These are phyloP conservation scores for Oryza officinalis DNA, from an alignment of 176 grass and related monocot species.

Conservation along the genomic window DNA sequence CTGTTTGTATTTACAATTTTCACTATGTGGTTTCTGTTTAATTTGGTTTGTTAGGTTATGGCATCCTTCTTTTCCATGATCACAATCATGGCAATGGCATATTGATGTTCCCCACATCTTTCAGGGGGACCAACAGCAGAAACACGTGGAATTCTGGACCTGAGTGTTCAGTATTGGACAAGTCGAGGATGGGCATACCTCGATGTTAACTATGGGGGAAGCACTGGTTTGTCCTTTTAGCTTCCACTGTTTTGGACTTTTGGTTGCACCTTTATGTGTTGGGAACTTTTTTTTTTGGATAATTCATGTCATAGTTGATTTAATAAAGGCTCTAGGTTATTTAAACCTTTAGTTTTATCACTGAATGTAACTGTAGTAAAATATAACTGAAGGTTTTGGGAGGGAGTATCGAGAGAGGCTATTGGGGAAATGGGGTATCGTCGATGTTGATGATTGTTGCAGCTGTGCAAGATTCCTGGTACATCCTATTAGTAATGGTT, in stretches of 20 bases:
- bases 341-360: neutral
- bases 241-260: neutral
- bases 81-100: constrained; percentile 3
- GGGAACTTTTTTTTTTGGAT: neutral
- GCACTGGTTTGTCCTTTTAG: constrained; percentile 65
- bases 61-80: constrained; percentile 7
- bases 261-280: neutral
- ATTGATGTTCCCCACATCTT: constrained; percentile 36
- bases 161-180: constrained; percentile 95
- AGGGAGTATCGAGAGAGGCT: constrained; percentile 92
- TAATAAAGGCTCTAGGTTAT: neutral
- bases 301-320: neutral
- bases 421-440: constrained; percentile 76
- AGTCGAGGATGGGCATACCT: constrained; percentile 94
- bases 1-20: constrained; percentile 26
- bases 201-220: constrained; percentile 98
- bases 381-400: constrained; percentile 78
- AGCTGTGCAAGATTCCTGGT: constrained; percentile 85
- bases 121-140: constrained; percentile 85
- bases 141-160: constrained; percentile 64
- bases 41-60: neutral
- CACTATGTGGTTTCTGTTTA: constrained; percentile 6
- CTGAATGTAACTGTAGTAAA: neutral
- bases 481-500: constrained; percentile 24
- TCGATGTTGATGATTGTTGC: constrained; percentile 94